Base-by-base conservation (phyloP, 2,329 filamentous ascomycete genomes). In the Byssothecium circinans region DNA sequence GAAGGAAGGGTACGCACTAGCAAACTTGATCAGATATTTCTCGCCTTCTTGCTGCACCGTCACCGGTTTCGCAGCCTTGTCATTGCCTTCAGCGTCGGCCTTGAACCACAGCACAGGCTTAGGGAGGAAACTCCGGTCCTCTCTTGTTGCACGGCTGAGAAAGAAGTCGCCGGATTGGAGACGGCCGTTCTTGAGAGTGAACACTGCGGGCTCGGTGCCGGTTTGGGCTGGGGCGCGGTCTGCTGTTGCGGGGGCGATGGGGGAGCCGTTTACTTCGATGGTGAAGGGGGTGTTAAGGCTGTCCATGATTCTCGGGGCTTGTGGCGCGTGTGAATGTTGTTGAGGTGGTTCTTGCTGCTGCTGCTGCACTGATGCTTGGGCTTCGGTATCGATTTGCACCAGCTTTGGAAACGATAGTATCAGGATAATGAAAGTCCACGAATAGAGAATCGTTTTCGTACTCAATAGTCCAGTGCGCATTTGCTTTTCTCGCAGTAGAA, bases 61-160 rank as follows among this genome's bases (percentile, higher is more conserved):
- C 1, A 65, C 59, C 10, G 52, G 52, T 25, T 50, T 45, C 10
- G 8, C 36, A 5, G 11, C 36, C 19, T 25, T 25, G 15, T 25
- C 22, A 10, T 35, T 52, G 18, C 29, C 50, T 3, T 58, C 47
- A 5, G 29, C 30, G 3, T 22, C 25, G 8, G 45, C 41, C 44
- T 58, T 61, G 45, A 62, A 65, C 61, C 61, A 65, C 14, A 56
- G 45, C 3, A 65, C 50, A 20, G 51, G 43, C 43, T 65, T 65
- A 4, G 61, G 61, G 4, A 56, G 40, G 32, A 65, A 42, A 34
- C 57, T 62, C 14, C 60, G 52, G 20, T 65, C 55, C 32, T 63
- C 61, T 2, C 51, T 56, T 14, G 23, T 35, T 6, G 50, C 47
- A 3, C 60, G 58, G n/a, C 54, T 58, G 6, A 65, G 41, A 14